Evolutionary conservation across 495 filamentous ascomycete species (phyloP).

Genomic region (Stereocaulon alpinum): DNA sequence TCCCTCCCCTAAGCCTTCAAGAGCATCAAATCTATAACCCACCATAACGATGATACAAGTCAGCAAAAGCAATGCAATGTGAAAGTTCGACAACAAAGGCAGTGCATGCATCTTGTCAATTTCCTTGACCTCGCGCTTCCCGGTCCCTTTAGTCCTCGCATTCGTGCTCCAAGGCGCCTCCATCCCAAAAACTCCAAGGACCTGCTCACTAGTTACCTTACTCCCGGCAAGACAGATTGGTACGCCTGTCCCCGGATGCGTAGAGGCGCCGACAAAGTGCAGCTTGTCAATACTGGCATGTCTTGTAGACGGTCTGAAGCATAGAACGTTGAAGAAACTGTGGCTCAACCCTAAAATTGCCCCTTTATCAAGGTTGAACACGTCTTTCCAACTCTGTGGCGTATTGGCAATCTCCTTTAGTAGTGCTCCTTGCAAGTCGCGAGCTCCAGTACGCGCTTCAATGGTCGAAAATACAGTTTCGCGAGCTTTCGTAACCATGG

Average conservation of each 20-base stretch:
- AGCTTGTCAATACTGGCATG: slow-evolving; percentile 37
- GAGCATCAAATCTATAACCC: slow-evolving; percentile 1
- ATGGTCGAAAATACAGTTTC: slow-evolving; percentile 45
- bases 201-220: slow-evolving; percentile 49
- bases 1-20: slow-evolving; percentile 11
- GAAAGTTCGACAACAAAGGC: slow-evolving; percentile 24
- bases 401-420: slow-evolving; percentile 52
- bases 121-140: slow-evolving; percentile 14
- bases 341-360: slow-evolving; percentile 59
- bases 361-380: slow-evolving; percentile 61
- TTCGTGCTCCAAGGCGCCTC: slow-evolving; percentile 21
- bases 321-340: slow-evolving; percentile 60
- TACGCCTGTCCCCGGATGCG: slow-evolving; percentile 64
- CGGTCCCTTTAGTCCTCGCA: background rate
- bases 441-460: slow-evolving; percentile 40
- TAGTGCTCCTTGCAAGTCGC: slow-evolving; percentile 35
- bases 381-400: slow-evolving; percentile 47
- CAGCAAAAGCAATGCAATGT: slow-evolving; percentile 18
- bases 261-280: slow-evolving; percentile 61
- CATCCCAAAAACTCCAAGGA: slow-evolving; percentile 30
- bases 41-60: slow-evolving; percentile 9
- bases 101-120: slow-evolving; percentile 21
- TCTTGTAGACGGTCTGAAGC: slow-evolving; percentile 50
- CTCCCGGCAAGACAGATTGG: slow-evolving; percentile 56
- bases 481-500: slow-evolving; percentile 42